Evolutionary conservation across 257 asterid species (phyloP).

Genomic region (Nicotiana tomentosiformis): DNA sequence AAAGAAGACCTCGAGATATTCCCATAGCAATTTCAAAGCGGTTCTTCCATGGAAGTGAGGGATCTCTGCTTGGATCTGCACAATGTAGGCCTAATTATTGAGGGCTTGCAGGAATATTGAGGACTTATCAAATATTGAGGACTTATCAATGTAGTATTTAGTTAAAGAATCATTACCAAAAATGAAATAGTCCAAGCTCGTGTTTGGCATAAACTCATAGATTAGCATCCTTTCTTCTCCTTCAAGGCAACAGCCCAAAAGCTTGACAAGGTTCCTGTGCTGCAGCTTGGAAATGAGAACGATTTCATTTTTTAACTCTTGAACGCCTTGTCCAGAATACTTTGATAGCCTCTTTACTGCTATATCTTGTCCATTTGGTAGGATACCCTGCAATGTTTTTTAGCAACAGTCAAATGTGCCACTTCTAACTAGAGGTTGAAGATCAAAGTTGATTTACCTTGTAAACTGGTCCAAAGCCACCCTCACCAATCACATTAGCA

Average conservation of each 20-base stretch:
- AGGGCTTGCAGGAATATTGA: neutral
- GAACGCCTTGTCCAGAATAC: neutral
- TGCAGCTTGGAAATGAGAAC: constrained; percentile 11
- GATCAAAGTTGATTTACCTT: neutral
- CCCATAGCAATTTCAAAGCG: constrained; percentile 9
- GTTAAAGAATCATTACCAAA: constrained; percentile 3
- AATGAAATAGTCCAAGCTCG: constrained; percentile 11
- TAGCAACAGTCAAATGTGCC: neutral
- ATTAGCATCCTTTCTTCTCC: constrained; percentile 6
- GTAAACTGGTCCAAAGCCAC: neutral
- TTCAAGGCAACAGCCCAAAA: constrained; percentile 9
- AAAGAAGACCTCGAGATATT: constrained; percentile 10
- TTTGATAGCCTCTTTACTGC: constrained; percentile 10
- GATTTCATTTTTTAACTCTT: constrained; percentile 7
- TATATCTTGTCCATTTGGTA: constrained; percentile 5
- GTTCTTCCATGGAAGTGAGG: neutral
- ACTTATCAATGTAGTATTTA: neutral
- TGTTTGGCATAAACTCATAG: constrained; percentile 12
- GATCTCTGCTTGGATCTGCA: neutral
- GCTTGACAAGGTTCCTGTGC: constrained; percentile 11
- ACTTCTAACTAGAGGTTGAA: neutral
- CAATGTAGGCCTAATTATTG: neutral
- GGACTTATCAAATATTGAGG: neutral
- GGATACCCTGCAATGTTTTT: neutral
- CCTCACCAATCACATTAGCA: constrained; percentile 10